A percentile compares a stretch with the other conserved stretches of the same genome.
Evolutionary conservation across 306 rosid genomes (phyloP).

Genomic region (Vigna trinervia): DNA sequence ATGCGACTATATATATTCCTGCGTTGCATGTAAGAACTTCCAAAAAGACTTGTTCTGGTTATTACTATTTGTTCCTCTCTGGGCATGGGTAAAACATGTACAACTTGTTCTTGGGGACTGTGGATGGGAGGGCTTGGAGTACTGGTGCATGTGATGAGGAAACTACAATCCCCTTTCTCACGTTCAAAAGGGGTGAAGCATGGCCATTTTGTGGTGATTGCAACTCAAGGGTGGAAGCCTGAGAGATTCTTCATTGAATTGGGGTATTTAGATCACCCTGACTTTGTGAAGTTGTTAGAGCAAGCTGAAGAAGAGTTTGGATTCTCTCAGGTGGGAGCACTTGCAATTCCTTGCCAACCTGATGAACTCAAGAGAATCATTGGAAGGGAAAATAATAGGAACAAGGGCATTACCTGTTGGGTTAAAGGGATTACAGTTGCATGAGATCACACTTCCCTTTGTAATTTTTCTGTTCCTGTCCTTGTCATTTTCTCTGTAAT

Average conservation of each 20-base stretch:
- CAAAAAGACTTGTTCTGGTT: background rate
- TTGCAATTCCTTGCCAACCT: constrained; percentile 52
- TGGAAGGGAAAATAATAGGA: constrained; percentile 34
- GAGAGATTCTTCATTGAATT: constrained; percentile 44
- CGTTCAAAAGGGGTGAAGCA: constrained; percentile 48
- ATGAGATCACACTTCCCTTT: background rate
- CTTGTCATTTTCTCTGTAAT: too few species aligned
- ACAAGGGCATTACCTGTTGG: background rate
- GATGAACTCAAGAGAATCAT: constrained; percentile 53
- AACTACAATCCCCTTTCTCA: constrained; percentile 29
- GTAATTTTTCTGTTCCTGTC: background rate
- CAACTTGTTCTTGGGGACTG: constrained; percentile 18
- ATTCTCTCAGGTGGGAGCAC: constrained; percentile 55
- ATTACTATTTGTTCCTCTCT: constrained; percentile 14
- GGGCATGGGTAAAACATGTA: constrained; percentile 50
- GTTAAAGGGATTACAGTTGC: background rate
- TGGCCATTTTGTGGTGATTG: constrained; percentile 58
- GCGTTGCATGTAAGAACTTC: background rate
- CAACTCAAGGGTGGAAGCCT: constrained; percentile 52
- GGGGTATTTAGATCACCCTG: constrained; percentile 49
- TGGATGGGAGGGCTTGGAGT: constrained; percentile 48
- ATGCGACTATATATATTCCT: constrained; percentile 39
- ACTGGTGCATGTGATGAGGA: constrained; percentile 40
- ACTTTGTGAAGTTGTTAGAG: constrained; percentile 50
- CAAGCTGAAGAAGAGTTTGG: constrained; percentile 60